These are phyloP conservation scores for Cyclostephanos tholiformis DNA, from an alignment of 108 stramenopile genomes.

Conservation along the genomic window DNA sequence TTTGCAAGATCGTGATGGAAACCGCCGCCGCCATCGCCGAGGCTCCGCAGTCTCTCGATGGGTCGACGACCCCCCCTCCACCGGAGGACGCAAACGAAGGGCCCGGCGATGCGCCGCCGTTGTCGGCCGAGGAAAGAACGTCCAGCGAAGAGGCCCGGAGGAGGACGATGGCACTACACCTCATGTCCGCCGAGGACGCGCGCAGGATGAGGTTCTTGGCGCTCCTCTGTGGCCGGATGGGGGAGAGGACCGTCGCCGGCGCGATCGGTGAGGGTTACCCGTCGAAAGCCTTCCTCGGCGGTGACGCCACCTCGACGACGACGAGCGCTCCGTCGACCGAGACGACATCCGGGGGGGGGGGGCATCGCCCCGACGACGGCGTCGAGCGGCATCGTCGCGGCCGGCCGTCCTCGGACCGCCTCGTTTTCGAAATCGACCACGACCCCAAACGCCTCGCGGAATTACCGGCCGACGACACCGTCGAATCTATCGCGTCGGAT, in stretches of 20 bases:
- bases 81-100: background rate
- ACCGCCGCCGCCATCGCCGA: background rate
- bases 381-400: background rate
- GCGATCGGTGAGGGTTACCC: background rate
- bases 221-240: conserved; percentile 25
- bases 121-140: background rate
- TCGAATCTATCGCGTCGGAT: conserved; percentile 74
- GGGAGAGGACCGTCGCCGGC: background rate
- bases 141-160: background rate
- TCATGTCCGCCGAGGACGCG: conserved; percentile 28
- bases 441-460: background rate
- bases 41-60: background rate
- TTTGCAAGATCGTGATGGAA: background rate
- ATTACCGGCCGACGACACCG: conserved; percentile 71
- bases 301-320: conserved; percentile 7
- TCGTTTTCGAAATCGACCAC: background rate
- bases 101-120: background rate
- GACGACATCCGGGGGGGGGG: background rate
- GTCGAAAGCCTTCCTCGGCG: conserved; percentile 20
- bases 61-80: background rate
- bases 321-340: background rate
- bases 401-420: background rate
- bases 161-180: background rate
- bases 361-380: background rate
- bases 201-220: conserved; percentile 46